Conservation (phyloP, 257 asterid species). For the Solanum sparsipilum region DNA sequence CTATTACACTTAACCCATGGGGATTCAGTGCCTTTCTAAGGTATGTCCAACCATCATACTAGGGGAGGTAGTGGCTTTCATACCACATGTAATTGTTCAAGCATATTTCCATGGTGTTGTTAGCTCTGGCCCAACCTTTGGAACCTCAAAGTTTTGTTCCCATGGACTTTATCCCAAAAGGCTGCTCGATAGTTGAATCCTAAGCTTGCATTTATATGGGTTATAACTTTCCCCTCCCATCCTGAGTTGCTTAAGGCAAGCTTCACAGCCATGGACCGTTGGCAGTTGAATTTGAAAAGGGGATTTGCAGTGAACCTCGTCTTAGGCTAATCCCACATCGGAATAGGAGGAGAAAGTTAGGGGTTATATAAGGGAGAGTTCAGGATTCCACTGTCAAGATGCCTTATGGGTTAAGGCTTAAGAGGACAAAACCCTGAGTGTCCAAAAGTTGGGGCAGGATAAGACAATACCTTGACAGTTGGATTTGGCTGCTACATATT, state of each 20-base stretch:
- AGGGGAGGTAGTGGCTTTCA: background rate
- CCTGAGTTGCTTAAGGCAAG: background rate
- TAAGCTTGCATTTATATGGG: background rate
- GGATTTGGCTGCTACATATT: background rate
- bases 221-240: background rate
- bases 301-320: background rate
- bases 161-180: background rate
- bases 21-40: background rate
- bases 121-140: background rate
- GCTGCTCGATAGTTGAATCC: background rate
- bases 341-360: background rate
- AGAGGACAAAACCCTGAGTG: background rate
- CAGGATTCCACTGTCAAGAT: background rate
- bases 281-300: background rate
- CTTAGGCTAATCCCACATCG: background rate
- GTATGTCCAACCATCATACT: background rate
- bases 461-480: background rate
- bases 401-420: background rate
- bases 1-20: background rate
- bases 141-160: background rate
- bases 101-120: background rate
- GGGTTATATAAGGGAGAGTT: background rate
- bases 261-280: background rate
- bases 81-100: background rate
- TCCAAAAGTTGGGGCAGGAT: background rate